A percentile compares a stretch with the other conserved stretches of the same genome.
phyloP scores from a whole-genome alignment of 441 rosid species.

The Syzygium syzygioides region DNA sequence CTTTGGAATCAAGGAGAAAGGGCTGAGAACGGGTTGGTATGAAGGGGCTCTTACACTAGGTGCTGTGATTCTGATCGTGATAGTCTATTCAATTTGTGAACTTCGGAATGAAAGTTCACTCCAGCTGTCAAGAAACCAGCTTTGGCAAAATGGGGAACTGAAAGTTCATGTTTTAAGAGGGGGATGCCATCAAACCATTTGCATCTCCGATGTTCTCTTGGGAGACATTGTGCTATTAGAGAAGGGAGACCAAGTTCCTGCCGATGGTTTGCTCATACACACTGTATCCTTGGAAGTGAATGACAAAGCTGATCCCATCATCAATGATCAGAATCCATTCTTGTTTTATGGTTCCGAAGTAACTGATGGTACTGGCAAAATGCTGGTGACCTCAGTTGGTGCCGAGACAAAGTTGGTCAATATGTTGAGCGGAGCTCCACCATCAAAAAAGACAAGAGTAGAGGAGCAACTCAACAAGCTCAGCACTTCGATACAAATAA shows the following conservation, averaged over 20 bases:
- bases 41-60: background rate
- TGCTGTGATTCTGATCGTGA: background rate
- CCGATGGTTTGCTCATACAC: slow-evolving; percentile 2
- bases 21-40: background rate
- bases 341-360: slow-evolving; percentile 3
- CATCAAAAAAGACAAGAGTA: background rate
- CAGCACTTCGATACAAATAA: background rate
- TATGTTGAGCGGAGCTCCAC: background rate
- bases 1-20: background rate
- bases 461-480: slow-evolving; percentile 3
- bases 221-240: slow-evolving; percentile 7
- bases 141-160: background rate
- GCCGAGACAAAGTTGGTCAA: background rate
- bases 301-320: background rate
- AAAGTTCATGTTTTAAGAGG: slow-evolving; percentile 2
- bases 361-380: background rate
- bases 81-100: background rate
- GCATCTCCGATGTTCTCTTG: background rate
- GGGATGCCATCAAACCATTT: background rate
- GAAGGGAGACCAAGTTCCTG: background rate
- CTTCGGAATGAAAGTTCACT: background rate
- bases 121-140: background rate
- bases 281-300: background rate
- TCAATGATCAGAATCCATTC: slow-evolving; percentile 2
- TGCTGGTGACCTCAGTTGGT: slow-evolving; percentile 6